Percentiles rank a stretch among this genome's conserved stretches.
Evolutionary conservation across 2,329 filamentous ascomycete species (phyloP).

Genomic region (Achaetomium macrosporum): DNA sequence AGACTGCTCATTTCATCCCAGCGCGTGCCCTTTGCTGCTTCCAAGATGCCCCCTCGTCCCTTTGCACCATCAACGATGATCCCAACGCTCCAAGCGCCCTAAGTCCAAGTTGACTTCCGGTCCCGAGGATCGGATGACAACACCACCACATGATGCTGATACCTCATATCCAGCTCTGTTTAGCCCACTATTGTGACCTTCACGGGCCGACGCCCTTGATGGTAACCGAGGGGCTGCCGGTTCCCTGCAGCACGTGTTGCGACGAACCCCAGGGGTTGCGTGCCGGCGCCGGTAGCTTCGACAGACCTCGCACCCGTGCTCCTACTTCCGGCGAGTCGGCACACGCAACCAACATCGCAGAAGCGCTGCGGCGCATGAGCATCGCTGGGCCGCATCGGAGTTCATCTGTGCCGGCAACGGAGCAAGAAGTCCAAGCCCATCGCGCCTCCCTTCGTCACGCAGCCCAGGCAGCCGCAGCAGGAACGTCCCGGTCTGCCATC

Average conservation of each 20-base stretch:
- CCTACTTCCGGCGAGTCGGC: conserved; percentile 32
- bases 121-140: background rate
- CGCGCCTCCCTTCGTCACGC: conserved; percentile 39
- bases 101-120: background rate
- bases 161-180: conserved; percentile 52
- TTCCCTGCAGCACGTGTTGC: conserved; percentile 54
- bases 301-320: conserved; percentile 38
- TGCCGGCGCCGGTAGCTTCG: conserved; percentile 25
- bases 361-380: conserved; percentile 44
- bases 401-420: conserved; percentile 38
- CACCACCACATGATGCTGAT: conserved; percentile 33
- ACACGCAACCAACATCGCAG: conserved; percentile 35
- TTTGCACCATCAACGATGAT: background rate
- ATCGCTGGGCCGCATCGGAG: conserved; percentile 36
- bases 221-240: conserved; percentile 61
- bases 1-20: background rate
- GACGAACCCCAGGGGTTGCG: conserved; percentile 35
- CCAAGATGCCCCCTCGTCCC: background rate
- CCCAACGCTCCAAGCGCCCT: background rate
- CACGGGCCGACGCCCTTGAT: conserved; percentile 65
- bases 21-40: background rate
- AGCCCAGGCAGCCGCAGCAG: conserved; percentile 28
- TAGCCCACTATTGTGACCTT: conserved; percentile 65
- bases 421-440: conserved; percentile 40
- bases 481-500: conserved; percentile 33